Conservation (phyloP, 1,284 basidiomycete species). For the Flammula alnicola region DNA sequence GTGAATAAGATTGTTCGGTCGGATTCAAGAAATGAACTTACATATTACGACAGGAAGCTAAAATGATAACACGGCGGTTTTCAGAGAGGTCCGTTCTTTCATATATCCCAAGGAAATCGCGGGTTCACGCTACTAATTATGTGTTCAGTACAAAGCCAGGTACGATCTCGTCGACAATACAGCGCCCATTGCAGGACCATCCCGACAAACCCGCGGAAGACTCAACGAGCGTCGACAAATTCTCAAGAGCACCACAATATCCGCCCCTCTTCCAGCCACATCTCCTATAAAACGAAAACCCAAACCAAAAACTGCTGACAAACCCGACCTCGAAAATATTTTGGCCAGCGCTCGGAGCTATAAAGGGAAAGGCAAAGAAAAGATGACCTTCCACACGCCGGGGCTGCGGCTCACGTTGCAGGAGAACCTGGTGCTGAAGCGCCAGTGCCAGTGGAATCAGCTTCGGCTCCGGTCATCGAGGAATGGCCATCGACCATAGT, state of each 20-base stretch:
- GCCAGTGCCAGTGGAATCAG: neutral
- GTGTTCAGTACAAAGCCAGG: constrained; percentile 61
- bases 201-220: constrained; percentile 67
- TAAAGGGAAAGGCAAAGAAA: constrained; percentile 21
- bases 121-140: constrained; percentile 17
- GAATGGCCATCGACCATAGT: neutral
- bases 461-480: neutral
- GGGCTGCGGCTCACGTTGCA: neutral
- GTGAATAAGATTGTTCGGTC: constrained; percentile 42
- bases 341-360: constrained; percentile 23
- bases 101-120: constrained; percentile 4
- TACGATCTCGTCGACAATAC: constrained; percentile 64
- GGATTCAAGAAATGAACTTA: constrained; percentile 4
- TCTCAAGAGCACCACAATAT: constrained; percentile 32
- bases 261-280: constrained; percentile 24
- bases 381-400: constrained; percentile 10
- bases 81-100: constrained; percentile 60
- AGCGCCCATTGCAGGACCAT: constrained; percentile 45
- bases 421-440: constrained; percentile 20
- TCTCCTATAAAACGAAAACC: constrained; percentile 22
- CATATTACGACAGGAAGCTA: constrained; percentile 60
- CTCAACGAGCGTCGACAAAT: constrained; percentile 56
- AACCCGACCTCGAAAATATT: constrained; percentile 26
- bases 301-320: constrained; percentile 24
- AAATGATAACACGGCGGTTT: constrained; percentile 76